Evolutionary conservation across 176 grass and related monocot species (phyloP), one percentile per base, ranked within the genome.

Genomic region (Aegilops speltoides): DNA sequence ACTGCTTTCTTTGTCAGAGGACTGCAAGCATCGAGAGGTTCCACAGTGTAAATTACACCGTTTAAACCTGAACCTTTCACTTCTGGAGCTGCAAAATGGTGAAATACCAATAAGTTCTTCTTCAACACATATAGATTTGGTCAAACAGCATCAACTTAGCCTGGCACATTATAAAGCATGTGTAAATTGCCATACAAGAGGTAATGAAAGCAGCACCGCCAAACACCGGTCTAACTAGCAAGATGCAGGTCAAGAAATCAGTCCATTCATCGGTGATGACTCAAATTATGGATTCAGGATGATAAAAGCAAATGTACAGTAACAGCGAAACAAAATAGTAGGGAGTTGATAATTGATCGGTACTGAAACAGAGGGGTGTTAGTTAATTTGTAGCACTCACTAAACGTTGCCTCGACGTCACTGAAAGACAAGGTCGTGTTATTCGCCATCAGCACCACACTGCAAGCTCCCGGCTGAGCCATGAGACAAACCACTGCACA

Each of bases 11-110:
- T 91, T 86, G 40, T 94, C 65, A 98, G 77, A 22, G 68, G 85
- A 83, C 71, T 75, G 70, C 97, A 98, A 11, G 94, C 94, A 73
- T 98, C 92, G 9, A 96, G 72, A 84, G 94, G 92, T 24, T 96
- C 88, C 7, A 86, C 88, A 8, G 88, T 66, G 69, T 96, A 93
- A 78, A 96, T 57, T 68, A 84, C 73, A 50, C 97, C 97, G 5
- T 79, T 87, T 69, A 85, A 64, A 57, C 94, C 94, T 64, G 94
- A 91, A 86, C 78, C 80, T 89, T 93, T 86, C 80, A 98, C 68
- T 32, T 68, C 57, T 62, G 90, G 87, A 89, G 93, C 94, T 98
- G 90, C 54, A 91, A 73, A 86, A 67, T 46, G 88, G 10, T 15
- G 1, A 87, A 78, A 82, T 26, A 7, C 5, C 28, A 86, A 62